Evolutionary conservation across 768 basidiomycete genomes (phyloP), one percentile per base, ranked within the genome.

Genomic region (Boletus vinaceobasis): DNA sequence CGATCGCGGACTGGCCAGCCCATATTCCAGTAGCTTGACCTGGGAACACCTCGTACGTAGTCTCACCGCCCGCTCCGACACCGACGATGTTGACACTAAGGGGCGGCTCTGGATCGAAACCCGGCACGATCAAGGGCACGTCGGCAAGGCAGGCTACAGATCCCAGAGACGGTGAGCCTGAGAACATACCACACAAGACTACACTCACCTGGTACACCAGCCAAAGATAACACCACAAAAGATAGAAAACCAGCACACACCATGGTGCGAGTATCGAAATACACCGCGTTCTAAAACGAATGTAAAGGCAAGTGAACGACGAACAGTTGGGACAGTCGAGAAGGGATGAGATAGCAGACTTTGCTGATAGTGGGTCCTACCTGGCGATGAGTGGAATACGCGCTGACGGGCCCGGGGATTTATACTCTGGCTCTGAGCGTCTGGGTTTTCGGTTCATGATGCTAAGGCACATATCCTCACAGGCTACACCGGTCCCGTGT

Each of bases 101-200:
- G 9, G 76, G 74, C 61, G 76, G 75, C n/a, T n/a, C n/a, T 17
- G 73, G 71, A 52, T 80, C 74, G 49, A 78, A 77, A 31, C 72
- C 77, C 1, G 77, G 79, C 50, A 81, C 69, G 54, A 71, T 77
- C 37, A 79, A 61, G n/a, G 79, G 76, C 7, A 40, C 15, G 15
- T 60, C 37, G 15, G 63, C 59, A 26, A 36, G 43, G 37, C 57
- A 53, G 40, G 47, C 58, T 62, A 48, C 37, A 6, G 35, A 15
- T 11, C 15, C 40, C 40, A 26, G 17, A 10, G 10, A 31, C 23
- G 15, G 9, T 39, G 13, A 54, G 38, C 27, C 32, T 37, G 51
- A 49, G 47, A 50, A 51, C n/a, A n/a, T 1, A 11, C 23, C 21
- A 8, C 17, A 5, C 14, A 9, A 2, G 31, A 21, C 36, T 11